Percentiles rank a stretch among this genome's conserved stretches.
phyloP scores from a whole-genome alignment of 805 yeast genomes.

The Candida namnaoensis region DNA sequence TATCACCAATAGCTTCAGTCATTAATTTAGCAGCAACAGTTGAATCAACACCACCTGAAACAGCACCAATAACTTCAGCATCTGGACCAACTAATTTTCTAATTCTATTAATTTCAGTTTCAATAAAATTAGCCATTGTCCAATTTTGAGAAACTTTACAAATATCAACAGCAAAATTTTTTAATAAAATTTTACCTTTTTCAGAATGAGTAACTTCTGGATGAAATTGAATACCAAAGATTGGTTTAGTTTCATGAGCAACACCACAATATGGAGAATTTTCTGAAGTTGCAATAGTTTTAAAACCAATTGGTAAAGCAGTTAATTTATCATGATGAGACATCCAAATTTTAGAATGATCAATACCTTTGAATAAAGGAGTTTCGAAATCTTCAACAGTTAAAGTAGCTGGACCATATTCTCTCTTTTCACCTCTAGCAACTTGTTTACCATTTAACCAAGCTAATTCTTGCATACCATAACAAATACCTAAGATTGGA shows the following conservation, averaged over 20 bases:
- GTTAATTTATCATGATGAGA: slow-evolving; percentile 96
- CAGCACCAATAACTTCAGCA: slow-evolving; percentile 99
- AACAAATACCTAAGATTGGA: slow-evolving; percentile 95
- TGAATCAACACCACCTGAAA: slow-evolving; percentile 98
- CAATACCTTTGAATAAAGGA: slow-evolving; percentile 79
- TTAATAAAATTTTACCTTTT: slow-evolving; percentile 79
- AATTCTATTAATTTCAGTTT: slow-evolving; percentile 91
- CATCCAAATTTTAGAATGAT: slow-evolving; percentile 98
- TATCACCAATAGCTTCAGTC: slow-evolving; percentile 97
- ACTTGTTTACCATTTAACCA: slow-evolving; percentile 93
- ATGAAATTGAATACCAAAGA: slow-evolving; percentile 97
- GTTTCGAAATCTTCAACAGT: slow-evolving; percentile 59
- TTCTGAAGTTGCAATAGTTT: slow-evolving; percentile 80
- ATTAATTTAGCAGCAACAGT: slow-evolving; percentile 97
- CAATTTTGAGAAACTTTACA: slow-evolving; percentile 86
- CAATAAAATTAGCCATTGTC: slow-evolving; percentile 97
- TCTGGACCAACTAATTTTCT: slow-evolving; percentile 89
- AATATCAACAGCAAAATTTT: slow-evolving; percentile 87
- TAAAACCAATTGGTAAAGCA: slow-evolving; percentile 83
- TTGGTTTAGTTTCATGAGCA: slow-evolving; percentile 60
- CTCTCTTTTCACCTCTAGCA: slow-evolving; percentile 94
- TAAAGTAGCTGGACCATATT: slow-evolving; percentile 93
- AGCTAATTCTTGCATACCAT: slow-evolving; percentile 98
- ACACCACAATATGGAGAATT: slow-evolving; percentile 97
- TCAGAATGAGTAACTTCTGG: slow-evolving; percentile 97